These are phyloP conservation scores for Remersonia thermophila DNA, from an alignment of 2,329 filamentous ascomycete species.

Conservation along the genomic window DNA sequence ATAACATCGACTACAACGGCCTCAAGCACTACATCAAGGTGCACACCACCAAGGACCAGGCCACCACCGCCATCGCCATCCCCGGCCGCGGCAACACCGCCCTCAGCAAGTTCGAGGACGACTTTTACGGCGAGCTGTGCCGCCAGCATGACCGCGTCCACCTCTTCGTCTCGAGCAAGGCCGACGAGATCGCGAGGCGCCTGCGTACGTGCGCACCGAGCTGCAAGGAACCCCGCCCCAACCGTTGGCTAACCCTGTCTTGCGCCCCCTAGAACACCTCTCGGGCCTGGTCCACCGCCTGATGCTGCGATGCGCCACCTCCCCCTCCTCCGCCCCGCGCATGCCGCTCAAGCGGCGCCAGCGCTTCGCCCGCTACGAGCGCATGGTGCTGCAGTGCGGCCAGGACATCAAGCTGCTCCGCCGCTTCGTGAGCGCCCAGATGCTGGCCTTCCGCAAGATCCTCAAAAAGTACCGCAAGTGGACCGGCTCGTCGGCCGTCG, in stretches of 20 bases:
- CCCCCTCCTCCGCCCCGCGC: conserved; percentile 18
- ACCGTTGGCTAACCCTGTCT: conserved; percentile 10
- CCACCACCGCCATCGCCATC: conserved; percentile 53
- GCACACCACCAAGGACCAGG: conserved; percentile 60
- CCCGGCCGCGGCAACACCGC: conserved; percentile 53
- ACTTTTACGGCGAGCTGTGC: conserved; percentile 59
- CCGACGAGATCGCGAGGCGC: conserved; percentile 61
- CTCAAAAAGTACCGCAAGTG: conserved; percentile 83
- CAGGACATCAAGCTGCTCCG: conserved; percentile 59
- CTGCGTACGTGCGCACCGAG: conserved; percentile 55
- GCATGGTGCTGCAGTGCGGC: conserved; percentile 44
- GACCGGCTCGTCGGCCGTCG: conserved; percentile 59
- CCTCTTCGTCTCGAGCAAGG: conserved; percentile 69
- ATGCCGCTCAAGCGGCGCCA: conserved; percentile 36
- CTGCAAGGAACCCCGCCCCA: no score
- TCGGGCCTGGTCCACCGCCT: conserved; percentile 35
- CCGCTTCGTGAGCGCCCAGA: conserved; percentile 62
- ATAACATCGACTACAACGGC: conserved; percentile 83
- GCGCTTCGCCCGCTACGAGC: conserved; percentile 41
- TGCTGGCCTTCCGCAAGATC: conserved; percentile 68
- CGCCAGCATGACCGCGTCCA: conserved; percentile 66
- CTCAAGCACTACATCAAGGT: conserved; percentile 76
- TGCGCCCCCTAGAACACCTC: conserved; percentile 32
- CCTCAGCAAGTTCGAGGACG: conserved; percentile 53
- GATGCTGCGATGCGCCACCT: conserved; percentile 30